These are phyloP conservation scores for Mrakia hoshinonis DNA, from an alignment of 768 basidiomycete genomes.

Conservation along the genomic window DNA sequence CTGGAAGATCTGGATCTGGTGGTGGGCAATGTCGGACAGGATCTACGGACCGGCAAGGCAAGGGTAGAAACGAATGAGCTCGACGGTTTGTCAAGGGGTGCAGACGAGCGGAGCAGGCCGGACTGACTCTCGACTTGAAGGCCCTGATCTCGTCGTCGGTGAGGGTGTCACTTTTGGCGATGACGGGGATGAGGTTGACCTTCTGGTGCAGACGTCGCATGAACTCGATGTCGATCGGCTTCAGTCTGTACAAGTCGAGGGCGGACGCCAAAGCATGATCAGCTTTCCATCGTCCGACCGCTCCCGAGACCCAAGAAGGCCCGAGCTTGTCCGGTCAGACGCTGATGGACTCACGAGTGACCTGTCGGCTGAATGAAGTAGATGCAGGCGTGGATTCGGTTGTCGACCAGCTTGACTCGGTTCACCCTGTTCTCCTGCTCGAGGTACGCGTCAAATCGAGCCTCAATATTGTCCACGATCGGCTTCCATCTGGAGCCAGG, in stretches of 20 bases:
- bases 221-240: constrained; percentile 97
- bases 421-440: constrained; percentile 99
- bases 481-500: constrained; percentile 77
- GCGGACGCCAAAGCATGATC: too few species aligned
- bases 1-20: constrained; percentile 96
- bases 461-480: constrained; percentile 95
- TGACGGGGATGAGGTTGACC: constrained; percentile 97
- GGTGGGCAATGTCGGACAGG: constrained; percentile 82
- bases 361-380: constrained; percentile 99
- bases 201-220: constrained; percentile 95
- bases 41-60: constrained; percentile 61
- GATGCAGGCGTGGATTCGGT: constrained; percentile 94
- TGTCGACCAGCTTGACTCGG: constrained; percentile 83
- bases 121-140: constrained; percentile 81
- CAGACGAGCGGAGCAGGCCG: neutral
- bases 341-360: constrained; percentile 65
- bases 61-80: neutral
- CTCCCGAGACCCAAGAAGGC: too few species aligned
- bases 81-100: too few species aligned
- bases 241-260: constrained; percentile 53
- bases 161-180: constrained; percentile 95
- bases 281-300: constrained; percentile 1
- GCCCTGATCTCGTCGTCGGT: constrained; percentile 88
- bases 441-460: constrained; percentile 91
- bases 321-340: too few species aligned